Evolutionary conservation across 805 yeast genomes (phyloP).

Genomic region (Martiniozyma abietophila): DNA sequence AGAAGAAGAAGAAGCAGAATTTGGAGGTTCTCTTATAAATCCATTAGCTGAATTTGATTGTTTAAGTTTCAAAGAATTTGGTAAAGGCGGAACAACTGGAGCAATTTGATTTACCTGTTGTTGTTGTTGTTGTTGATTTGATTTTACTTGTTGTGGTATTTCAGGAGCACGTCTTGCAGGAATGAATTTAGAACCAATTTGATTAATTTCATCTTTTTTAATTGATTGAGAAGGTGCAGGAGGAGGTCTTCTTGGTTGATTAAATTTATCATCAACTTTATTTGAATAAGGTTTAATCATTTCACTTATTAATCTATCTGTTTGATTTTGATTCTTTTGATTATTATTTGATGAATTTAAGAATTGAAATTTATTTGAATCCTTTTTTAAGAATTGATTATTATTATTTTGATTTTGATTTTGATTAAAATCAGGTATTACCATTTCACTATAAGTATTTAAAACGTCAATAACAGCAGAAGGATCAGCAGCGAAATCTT

Average conservation of each 20-base stretch:
- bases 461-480: slow-evolving; percentile 55
- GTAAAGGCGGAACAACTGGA: slow-evolving; percentile 6
- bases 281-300: slow-evolving; percentile 25
- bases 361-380: slow-evolving; percentile 3
- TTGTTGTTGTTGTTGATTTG: slow-evolving; percentile 11
- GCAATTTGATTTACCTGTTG: not conserved
- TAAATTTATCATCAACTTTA: slow-evolving; percentile 16
- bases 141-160: slow-evolving; percentile 2
- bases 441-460: slow-evolving; percentile 39
- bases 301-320: slow-evolving; percentile 17
- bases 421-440: slow-evolving; percentile 31
- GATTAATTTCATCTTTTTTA: slow-evolving; percentile 17
- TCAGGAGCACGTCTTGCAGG: slow-evolving; percentile 6
- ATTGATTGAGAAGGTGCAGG: slow-evolving; percentile 20
- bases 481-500: slow-evolving; percentile 55
- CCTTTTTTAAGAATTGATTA: slow-evolving; percentile 15
- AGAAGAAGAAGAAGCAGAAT: slow-evolving; percentile 6
- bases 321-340: slow-evolving; percentile 12
- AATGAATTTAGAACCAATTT: not conserved
- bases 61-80: not conserved
- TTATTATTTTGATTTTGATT: too few species aligned
- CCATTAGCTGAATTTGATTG: slow-evolving; percentile 3
- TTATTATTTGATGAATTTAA: not conserved
- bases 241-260: slow-evolving; percentile 28
- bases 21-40: too few species aligned